Base-by-base conservation (phyloP, 768 basidiomycete genomes). In the Nevesoporus exiguus region DNA sequence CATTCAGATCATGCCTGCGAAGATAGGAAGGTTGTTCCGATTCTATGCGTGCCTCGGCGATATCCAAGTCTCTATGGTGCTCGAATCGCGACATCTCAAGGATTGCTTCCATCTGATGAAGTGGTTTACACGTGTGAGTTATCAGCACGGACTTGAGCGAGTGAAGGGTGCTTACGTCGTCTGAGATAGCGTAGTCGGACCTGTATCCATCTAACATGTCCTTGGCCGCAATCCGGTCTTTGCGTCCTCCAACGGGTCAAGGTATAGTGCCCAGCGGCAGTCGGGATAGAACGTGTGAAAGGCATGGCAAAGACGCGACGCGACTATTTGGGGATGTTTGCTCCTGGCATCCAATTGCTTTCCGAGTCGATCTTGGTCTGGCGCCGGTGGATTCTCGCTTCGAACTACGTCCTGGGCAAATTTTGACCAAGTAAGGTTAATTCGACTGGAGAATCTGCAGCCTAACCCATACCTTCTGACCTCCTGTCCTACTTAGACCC, bases 1-100 rank as follows among this genome's bases (percentile, higher is more conserved):
- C 29, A 30, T 64, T 67, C 48, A 71, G 60, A 27, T 66, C 61
- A 47, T 70, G 69, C 51, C 63, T 69, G 31, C 40, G 57, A 52
- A 66, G 54, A 55, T 68, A 61, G 7, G 64, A 56, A 0, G 64
- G 56, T 31, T 54, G 54, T 24, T 27, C 34, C 7, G 31, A 17
- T n/a, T 43, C 56, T 15, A 39, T 51, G 17, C 61, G 47, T 48
- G 55, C 14, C 4, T 49, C 51, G 2, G 56, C 7, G 19, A 27
- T 25, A 30, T 15, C 19, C 29, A 53, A 7, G n/a, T 42, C 40
- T 7, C 58, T 43, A 9, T 45, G 27, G 24, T 55, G 43, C 30
- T 61, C 61, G 7, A 43, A 10, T 8, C 56, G 62, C 5, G 68
- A 71, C 67, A 68, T 64, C 19, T 69, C 58, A 19, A 72, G 59